A percentile compares a stretch with the other conserved stretches of the same genome.
These are phyloP conservation scores for Monosporascus sp. DNA, from an alignment of 2,329 filamentous ascomycete species.

Conservation along the genomic window DNA sequence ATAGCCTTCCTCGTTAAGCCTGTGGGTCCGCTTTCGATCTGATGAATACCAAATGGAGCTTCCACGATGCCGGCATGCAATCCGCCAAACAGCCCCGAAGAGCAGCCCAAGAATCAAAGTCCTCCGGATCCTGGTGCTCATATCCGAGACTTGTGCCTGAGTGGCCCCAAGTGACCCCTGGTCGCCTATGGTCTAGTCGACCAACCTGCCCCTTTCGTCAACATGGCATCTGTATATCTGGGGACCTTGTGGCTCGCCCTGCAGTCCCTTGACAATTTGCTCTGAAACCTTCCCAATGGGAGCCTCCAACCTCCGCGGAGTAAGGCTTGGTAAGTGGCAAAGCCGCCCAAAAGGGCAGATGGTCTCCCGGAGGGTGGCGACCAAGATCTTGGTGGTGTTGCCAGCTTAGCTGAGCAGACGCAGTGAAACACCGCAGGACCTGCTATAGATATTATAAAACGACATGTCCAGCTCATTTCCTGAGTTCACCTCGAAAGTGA, in stretches of 20 bases:
- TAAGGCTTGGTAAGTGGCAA: not conserved
- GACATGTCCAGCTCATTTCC: not conserved
- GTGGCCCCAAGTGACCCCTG: not conserved
- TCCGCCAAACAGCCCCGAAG: too few species aligned
- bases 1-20: too few species aligned
- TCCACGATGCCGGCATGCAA: too few species aligned
- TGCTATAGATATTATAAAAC: not conserved
- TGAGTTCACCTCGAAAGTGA: too few species aligned
- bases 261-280: not conserved
- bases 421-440: not conserved
- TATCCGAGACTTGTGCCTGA: not conserved
- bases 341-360: not conserved
- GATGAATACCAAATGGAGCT: too few species aligned
- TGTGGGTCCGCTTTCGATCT: too few species aligned
- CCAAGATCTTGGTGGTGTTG: not conserved
- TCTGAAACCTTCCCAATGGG: not conserved
- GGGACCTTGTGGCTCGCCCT: not conserved
- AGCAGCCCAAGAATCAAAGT: too few species aligned
- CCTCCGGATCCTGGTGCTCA: not conserved
- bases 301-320: not conserved
- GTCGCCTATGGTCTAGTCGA: not conserved
- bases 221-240: not conserved
- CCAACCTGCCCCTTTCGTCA: not conserved
- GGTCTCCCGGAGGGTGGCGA: not conserved
- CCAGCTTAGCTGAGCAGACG: too few species aligned